Evolutionary conservation across 2,329 filamentous ascomycete species (phyloP).

Genomic region (Paraphaeosphaeria sporulosa): DNA sequence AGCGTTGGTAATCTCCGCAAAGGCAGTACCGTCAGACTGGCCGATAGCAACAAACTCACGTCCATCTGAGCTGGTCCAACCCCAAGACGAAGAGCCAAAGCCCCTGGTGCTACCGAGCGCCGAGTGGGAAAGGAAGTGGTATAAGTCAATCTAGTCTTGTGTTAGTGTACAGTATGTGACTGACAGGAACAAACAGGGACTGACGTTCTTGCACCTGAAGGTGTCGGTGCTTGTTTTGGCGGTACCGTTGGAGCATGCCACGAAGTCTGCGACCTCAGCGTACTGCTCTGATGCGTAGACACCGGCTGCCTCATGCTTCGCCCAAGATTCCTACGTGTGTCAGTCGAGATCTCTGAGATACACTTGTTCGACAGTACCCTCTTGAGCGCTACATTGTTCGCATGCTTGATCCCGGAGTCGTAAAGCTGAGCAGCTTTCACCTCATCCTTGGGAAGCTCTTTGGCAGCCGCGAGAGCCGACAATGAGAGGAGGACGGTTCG

Average conservation of each 20-base stretch:
- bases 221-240: conserved; percentile 45
- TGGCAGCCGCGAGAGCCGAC: conserved; percentile 43
- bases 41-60: conserved; percentile 64
- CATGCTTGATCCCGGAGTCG: conserved; percentile 50
- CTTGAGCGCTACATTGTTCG: conserved; percentile 46
- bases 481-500: conserved; percentile 40
- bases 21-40: conserved; percentile 63
- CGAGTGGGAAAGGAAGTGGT: conserved; percentile 64
- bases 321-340: conserved; percentile 47
- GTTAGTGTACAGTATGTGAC: conserved; percentile 12
- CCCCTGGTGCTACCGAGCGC: conserved; percentile 58
- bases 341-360: conserved; percentile 19
- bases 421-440: conserved; percentile 46
- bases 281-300: conserved; percentile 46
- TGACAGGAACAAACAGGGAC: conserved; percentile 13
- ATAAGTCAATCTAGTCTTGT: conserved; percentile 57
- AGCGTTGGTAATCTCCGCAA: conserved; percentile 59
- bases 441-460: conserved; percentile 46
- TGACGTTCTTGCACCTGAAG: conserved; percentile 50
- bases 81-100: conserved; percentile 60
- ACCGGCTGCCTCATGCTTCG: conserved; percentile 42
- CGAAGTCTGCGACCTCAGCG: conserved; percentile 41
- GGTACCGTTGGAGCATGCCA: conserved; percentile 48
- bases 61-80: conserved; percentile 61
- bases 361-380: conserved; percentile 24